Conservation (phyloP, 106 monocot species). For the Phalaenopsis equestris region DNA sequence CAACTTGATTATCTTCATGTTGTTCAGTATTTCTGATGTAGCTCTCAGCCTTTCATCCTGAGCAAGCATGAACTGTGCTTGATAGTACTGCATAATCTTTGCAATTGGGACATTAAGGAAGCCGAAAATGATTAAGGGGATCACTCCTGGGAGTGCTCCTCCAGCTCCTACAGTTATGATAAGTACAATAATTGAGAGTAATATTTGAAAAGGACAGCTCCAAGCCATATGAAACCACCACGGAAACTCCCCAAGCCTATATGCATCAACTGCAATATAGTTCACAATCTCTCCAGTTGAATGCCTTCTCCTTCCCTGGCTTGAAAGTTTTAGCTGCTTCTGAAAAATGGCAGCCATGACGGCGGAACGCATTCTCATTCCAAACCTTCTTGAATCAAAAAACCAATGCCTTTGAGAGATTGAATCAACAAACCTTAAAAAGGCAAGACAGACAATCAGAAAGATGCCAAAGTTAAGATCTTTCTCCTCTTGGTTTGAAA, state of each 20-base stretch:
- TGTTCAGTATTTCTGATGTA: conserved; percentile 58
- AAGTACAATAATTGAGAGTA: conserved; percentile 37
- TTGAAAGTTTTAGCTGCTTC: conserved; percentile 65
- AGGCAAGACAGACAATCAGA: conserved; percentile 31
- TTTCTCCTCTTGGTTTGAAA: conserved; percentile 26
- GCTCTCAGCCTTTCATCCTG: conserved; percentile 68
- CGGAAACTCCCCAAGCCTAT: conserved; percentile 70
- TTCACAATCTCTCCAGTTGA: conserved; percentile 72
- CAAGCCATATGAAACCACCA: conserved; percentile 85
- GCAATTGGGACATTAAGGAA: conserved; percentile 68
- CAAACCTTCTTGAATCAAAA: conserved; percentile 58
- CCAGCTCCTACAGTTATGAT: conserved; percentile 45
- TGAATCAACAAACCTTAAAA: conserved; percentile 50
- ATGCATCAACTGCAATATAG: conserved; percentile 84
- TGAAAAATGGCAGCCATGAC: conserved; percentile 63
- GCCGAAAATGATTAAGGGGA: conserved; percentile 42
- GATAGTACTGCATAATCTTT: conserved; percentile 48
- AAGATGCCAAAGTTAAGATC: conserved; percentile 22
- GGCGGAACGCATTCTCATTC: conserved; percentile 78
- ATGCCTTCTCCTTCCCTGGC: conserved; percentile 35
- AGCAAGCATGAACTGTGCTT: conserved; percentile 58
- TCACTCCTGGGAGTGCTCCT: conserved; percentile 44
- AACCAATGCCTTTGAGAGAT: conserved; percentile 82
- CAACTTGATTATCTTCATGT: conserved; percentile 84
- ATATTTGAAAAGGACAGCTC: conserved; percentile 55